A percentile compares a stretch with the other conserved stretches of the same genome.
phyloP scores from a whole-genome alignment of 2,329 filamentous ascomycete genomes.

The Paecilomyces variotii region DNA sequence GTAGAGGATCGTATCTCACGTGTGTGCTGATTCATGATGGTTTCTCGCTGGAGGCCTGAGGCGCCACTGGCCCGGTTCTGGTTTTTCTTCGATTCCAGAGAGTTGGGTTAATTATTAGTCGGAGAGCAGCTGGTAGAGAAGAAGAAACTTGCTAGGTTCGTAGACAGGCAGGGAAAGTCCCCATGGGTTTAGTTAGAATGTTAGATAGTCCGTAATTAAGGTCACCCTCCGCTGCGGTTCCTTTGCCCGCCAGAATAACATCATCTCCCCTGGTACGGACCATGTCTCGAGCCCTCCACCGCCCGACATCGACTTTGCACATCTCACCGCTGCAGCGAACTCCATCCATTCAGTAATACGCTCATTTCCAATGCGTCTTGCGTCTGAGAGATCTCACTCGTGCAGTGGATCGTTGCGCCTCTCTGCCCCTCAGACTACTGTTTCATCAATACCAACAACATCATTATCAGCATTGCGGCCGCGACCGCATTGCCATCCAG shows the following conservation, averaged over 20 bases:
- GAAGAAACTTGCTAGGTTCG: not conserved
- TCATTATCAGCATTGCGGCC: not conserved
- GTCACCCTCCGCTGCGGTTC: not conserved
- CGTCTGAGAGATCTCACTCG: not conserved
- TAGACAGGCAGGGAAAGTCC: not conserved
- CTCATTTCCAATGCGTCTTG: not conserved
- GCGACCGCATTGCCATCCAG: conserved; percentile 6
- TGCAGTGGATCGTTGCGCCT: not conserved
- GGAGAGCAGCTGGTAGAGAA: not conserved
- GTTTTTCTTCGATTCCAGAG: not conserved
- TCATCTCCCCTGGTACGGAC: not conserved
- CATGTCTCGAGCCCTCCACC: not conserved
- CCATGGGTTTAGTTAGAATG: not conserved
- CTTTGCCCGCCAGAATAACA: not conserved
- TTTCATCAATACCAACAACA: conserved; percentile 10
- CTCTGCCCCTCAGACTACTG: not conserved
- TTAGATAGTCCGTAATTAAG: not conserved
- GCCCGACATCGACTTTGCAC: not conserved
- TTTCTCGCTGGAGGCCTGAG: not conserved
- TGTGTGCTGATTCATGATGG: not conserved
- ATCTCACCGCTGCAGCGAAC: not conserved
- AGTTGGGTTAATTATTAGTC: not conserved
- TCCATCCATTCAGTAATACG: not conserved
- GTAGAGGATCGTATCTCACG: not conserved
- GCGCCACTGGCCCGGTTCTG: conserved; percentile 1